Conservation (phyloP, 2,329 filamentous ascomycete species). For the Sordariomycetes sp. region DNA sequence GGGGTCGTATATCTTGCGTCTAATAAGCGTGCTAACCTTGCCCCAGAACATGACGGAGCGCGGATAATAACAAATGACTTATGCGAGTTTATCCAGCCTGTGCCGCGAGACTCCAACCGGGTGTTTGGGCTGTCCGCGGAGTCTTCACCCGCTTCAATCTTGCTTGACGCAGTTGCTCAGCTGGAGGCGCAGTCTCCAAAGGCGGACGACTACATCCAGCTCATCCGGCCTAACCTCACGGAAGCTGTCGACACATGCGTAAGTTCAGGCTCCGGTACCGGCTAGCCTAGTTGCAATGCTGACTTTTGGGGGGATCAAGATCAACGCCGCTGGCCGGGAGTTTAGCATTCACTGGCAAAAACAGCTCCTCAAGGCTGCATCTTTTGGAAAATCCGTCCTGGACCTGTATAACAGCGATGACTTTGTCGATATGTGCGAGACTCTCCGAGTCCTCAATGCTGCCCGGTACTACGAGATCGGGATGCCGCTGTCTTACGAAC, state of each 20-base stretch:
- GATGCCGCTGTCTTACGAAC: constrained; percentile 82
- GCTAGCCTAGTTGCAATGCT: background rate
- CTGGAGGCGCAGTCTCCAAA: constrained; percentile 91
- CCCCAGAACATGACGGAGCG: constrained; percentile 68
- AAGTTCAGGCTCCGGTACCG: background rate
- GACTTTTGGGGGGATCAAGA: background rate
- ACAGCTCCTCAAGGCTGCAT: constrained; percentile 87
- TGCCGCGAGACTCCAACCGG: constrained; percentile 75
- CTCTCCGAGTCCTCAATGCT: constrained; percentile 82
- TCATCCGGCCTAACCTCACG: constrained; percentile 77
- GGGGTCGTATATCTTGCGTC: background rate
- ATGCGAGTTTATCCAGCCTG: constrained; percentile 96
- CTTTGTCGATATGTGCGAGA: constrained; percentile 97
- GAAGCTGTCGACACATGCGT: constrained; percentile 87
- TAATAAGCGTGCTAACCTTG: background rate
- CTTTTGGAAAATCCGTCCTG: constrained; percentile 93
- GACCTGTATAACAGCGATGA: constrained; percentile 98
- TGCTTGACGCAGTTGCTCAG: constrained; percentile 85
- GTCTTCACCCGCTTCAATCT: constrained; percentile 80
- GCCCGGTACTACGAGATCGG: constrained; percentile 87
- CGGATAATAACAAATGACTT: constrained; percentile 82
- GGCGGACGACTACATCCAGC: constrained; percentile 93
- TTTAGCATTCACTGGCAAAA: constrained; percentile 91
- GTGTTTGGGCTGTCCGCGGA: constrained; percentile 85
- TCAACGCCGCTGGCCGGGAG: constrained; percentile 87